Evolutionary conservation across 306 rosid genomes (phyloP).

Genomic region (Malus sieversii): DNA sequence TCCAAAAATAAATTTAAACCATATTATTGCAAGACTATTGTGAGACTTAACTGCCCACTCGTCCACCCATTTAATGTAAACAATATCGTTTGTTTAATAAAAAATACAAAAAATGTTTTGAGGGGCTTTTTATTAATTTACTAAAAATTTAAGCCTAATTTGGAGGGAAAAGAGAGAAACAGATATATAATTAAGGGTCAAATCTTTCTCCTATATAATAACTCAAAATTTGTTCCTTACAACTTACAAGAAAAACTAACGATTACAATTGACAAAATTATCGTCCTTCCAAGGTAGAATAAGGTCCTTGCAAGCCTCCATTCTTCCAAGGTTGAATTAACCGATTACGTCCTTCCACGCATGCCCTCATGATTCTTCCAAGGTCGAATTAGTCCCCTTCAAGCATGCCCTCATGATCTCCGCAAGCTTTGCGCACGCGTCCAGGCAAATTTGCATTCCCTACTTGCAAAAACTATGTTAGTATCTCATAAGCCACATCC

Average conservation of each 20-base stretch:
- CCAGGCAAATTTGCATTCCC: conserved; percentile 90
- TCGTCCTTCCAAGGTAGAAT: background rate
- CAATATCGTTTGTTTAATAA: too few relatives aligned
- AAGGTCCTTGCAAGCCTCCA: background rate
- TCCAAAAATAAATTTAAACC: rapidly evolving
- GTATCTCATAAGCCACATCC: background rate
- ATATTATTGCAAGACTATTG: too few relatives aligned
- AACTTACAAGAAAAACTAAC: background rate
- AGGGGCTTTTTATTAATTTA: too few relatives aligned
- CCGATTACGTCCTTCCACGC: background rate
- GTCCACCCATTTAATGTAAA: too few relatives aligned
- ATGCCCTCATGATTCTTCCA: conserved; percentile 29
- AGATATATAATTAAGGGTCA: background rate
- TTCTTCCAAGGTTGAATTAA: background rate
- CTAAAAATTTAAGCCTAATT: background rate
- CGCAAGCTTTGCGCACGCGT: conserved; percentile 81
- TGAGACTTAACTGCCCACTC: too few relatives aligned
- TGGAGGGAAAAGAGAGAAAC: background rate
- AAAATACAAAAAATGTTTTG: too few relatives aligned
- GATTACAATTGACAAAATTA: background rate
- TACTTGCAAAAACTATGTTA: conserved; percentile 22
- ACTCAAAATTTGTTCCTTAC: background rate
- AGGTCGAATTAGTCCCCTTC: conserved; percentile 52
- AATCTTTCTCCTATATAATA: background rate
- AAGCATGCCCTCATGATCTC: conserved; percentile 73